phyloP scores from a whole-genome alignment of 306 rosid species.

The Cucurbita pepo region DNA sequence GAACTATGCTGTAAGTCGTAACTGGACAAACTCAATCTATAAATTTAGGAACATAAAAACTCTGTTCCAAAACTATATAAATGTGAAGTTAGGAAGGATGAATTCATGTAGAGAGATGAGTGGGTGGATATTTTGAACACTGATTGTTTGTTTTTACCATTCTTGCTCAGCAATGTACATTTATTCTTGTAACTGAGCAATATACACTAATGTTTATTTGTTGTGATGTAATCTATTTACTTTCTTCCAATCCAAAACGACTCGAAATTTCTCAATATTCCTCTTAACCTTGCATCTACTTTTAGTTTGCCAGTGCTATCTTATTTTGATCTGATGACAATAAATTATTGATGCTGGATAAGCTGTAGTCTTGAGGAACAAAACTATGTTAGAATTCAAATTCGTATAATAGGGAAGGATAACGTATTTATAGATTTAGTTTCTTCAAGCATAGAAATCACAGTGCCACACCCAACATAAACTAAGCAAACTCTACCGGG shows the following conservation, averaged over 20 bases:
- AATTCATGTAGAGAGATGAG: background rate
- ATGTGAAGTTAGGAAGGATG: slow-evolving; percentile 3
- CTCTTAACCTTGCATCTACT: background rate
- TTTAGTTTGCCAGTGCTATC: background rate
- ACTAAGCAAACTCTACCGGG: no score
- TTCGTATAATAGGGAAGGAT: no score
- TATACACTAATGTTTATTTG: background rate
- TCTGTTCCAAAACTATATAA: background rate
- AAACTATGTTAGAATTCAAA: background rate
- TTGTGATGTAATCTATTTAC: background rate
- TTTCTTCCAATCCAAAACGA: background rate
- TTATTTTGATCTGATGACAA: background rate
- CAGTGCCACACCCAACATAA: no score
- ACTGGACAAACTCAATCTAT: background rate
- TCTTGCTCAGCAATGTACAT: slow-evolving; percentile 41
- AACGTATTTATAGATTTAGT: no score
- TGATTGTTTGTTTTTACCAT: slow-evolving; percentile 7
- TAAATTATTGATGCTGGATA: background rate
- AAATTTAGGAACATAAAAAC: background rate
- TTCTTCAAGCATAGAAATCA: no score
- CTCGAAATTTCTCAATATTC: background rate
- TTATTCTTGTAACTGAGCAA: slow-evolving; percentile 13
- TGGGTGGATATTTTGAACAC: slow-evolving; percentile 6
- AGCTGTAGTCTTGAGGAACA: background rate
- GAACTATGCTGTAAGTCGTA: slow-evolving; percentile 1